These are phyloP conservation scores for Dictyostelium brefeldianum DNA, from an alignment of 78 protist species.

Conservation along the genomic window DNA sequence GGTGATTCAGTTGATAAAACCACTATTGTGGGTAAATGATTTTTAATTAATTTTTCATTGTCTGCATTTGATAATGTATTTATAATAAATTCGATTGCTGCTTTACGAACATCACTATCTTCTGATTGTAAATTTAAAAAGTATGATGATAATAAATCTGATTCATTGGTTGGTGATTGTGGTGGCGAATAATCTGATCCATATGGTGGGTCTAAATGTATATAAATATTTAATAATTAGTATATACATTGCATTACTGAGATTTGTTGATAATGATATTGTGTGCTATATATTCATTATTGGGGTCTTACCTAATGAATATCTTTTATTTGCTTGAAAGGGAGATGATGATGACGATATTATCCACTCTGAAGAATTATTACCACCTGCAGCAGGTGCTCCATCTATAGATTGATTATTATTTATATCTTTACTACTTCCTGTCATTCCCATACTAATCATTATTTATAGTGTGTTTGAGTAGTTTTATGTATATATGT, in stretches of 20 bases:
- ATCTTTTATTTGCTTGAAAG: constrained; percentile 47
- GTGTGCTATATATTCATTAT: no score
- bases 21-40: constrained; percentile 15
- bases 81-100: constrained; percentile 52
- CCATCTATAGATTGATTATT: neutral
- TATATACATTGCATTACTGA: neutral
- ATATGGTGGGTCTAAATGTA: neutral
- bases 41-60: constrained; percentile 45
- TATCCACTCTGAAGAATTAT: constrained; percentile 47
- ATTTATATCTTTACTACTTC: neutral
- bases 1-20: constrained; percentile 71
- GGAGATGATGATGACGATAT: constrained; percentile 56
- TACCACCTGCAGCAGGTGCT: constrained; percentile 22
- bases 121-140: constrained; percentile 65
- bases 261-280: no score
- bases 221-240: neutral
- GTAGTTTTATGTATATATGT: neutral
- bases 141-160: constrained; percentile 28
- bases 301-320: constrained; percentile 61
- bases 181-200: constrained; percentile 61
- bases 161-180: constrained; percentile 36
- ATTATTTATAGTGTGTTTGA: constrained; percentile 1
- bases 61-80: constrained; percentile 47
- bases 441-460: constrained; percentile 33
- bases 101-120: constrained; percentile 28